Evolutionary conservation across 805 yeast species (phyloP).

Genomic region (Cyberlindnera mississippiensis): DNA sequence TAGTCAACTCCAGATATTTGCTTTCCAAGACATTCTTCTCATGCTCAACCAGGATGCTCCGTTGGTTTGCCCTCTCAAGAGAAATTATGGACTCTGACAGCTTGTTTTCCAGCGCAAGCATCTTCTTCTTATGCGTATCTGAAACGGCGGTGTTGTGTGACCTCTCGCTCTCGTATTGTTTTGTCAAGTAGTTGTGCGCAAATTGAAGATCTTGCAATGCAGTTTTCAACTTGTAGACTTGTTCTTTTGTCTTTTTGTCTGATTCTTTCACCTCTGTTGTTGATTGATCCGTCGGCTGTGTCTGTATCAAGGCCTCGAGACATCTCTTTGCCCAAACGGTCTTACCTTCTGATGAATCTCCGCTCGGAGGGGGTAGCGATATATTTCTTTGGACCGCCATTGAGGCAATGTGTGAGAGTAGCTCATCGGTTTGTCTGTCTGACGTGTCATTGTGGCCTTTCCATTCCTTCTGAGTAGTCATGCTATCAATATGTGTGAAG

Average conservation of each 20-base stretch:
- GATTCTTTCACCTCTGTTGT: too few species aligned
- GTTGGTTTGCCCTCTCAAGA: conserved; percentile 35
- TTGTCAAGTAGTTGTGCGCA: conserved; percentile 64
- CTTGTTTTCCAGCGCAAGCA: conserved; percentile 47
- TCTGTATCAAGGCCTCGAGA: conserved; percentile 16
- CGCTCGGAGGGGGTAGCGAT: conserved; percentile 20
- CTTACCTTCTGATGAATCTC: conserved; percentile 10
- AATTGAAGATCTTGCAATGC: conserved; percentile 67
- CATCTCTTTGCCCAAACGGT: conserved; percentile 27
- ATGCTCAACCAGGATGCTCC: conserved; percentile 33
- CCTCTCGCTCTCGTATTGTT: conserved; percentile 65
- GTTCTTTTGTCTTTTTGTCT: conserved; percentile 9
- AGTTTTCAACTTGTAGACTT: conserved; percentile 37
- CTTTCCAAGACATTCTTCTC: conserved; percentile 32
- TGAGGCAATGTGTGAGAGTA: conserved; percentile 26
- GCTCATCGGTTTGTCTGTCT: conserved; percentile 21
- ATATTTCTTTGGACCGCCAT: conserved; percentile 25
- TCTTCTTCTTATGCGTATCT: conserved; percentile 50
- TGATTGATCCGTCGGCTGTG: background rate
- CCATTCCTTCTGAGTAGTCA: conserved; percentile 3
- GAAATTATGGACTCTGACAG: conserved; percentile 37
- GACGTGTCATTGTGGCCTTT: background rate
- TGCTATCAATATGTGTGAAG: conserved; percentile 22
- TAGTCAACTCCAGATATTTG: conserved; percentile 32
- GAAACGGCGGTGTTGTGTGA: conserved; percentile 49